Conservation (phyloP, 164 flowering plant species). For the Magnolia changhungtana region DNA sequence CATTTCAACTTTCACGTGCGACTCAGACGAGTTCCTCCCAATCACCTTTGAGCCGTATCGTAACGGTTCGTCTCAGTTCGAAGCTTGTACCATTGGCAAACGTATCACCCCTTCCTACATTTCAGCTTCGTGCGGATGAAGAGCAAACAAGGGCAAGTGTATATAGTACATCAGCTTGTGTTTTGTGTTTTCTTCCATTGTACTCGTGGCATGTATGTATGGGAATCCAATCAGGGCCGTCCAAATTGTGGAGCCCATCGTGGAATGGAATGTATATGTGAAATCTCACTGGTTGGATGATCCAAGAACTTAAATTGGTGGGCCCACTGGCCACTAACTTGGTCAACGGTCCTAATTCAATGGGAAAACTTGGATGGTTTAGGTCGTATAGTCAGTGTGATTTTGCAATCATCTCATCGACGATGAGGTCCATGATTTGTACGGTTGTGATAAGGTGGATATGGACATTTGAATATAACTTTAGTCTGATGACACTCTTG, state of each 20-base stretch:
- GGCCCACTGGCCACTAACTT: too few relatives aligned
- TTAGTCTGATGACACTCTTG: too few relatives aligned
- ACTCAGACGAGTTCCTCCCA: conserved; percentile 49
- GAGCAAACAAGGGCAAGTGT: not conserved
- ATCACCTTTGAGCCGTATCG: conserved; percentile 44
- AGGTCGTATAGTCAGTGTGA: too few relatives aligned
- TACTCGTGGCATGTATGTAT: not conserved
- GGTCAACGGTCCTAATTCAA: too few relatives aligned
- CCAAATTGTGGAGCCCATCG: not conserved
- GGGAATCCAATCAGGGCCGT: not conserved
- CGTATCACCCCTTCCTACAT: not conserved
- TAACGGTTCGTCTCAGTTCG: conserved; percentile 36
- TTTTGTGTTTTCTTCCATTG: not conserved
- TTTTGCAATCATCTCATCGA: too few relatives aligned
- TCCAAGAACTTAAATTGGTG: too few relatives aligned
- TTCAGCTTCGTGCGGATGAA: not conserved
- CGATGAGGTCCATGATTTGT: too few relatives aligned
- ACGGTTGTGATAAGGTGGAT: too few relatives aligned
- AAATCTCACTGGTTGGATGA: too few relatives aligned
- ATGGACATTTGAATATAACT: too few relatives aligned
- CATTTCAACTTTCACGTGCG: conserved; percentile 38
- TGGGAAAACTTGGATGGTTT: too few relatives aligned
- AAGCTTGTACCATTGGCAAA: conserved; percentile 20
- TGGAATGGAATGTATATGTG: not conserved
- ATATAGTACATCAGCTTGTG: not conserved